Conservation (phyloP, 495 filamentous ascomycete genomes). For the Lasiosphaeria hispida region DNA sequence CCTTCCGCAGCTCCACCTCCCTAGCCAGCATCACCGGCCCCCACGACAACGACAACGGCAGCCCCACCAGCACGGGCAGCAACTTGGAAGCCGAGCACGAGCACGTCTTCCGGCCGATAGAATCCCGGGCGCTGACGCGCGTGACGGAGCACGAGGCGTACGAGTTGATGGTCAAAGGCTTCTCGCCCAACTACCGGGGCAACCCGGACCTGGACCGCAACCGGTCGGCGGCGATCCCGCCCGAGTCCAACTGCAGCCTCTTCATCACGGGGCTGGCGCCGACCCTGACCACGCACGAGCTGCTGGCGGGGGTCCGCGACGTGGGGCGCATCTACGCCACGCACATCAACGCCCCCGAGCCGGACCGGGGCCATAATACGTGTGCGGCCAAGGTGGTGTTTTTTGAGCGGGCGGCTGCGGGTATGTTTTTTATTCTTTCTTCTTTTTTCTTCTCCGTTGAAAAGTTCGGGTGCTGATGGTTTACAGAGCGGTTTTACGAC, state of each 20-base stretch:
- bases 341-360: constrained; percentile 33
- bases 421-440: constrained; percentile 7
- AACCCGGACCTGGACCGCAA: constrained; percentile 25
- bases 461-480: not conserved
- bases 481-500: constrained; percentile 21
- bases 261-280: constrained; percentile 38
- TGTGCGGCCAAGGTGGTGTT: constrained; percentile 41
- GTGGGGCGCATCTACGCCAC: constrained; percentile 38
- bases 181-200: constrained; percentile 29
- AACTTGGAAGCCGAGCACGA: not conserved
- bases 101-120: constrained; percentile 22
- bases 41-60: too few species aligned
- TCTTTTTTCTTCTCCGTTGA: not conserved
- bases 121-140: constrained; percentile 2
- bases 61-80: too few species aligned
- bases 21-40: too few species aligned
- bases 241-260: constrained; percentile 32
- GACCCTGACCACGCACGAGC: constrained; percentile 17
- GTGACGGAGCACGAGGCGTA: not conserved
- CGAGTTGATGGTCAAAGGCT: constrained; percentile 21
- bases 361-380: constrained; percentile 11
- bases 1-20: too few species aligned
- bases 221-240: constrained; percentile 31
- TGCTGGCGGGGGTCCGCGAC: constrained; percentile 30
- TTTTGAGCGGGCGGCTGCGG: constrained; percentile 31